Percentiles rank a stretch among this genome's conserved stretches.
These are phyloP conservation scores for Polygonum maritimum DNA, from an alignment of 148 eudicot species.

Conservation along the genomic window DNA sequence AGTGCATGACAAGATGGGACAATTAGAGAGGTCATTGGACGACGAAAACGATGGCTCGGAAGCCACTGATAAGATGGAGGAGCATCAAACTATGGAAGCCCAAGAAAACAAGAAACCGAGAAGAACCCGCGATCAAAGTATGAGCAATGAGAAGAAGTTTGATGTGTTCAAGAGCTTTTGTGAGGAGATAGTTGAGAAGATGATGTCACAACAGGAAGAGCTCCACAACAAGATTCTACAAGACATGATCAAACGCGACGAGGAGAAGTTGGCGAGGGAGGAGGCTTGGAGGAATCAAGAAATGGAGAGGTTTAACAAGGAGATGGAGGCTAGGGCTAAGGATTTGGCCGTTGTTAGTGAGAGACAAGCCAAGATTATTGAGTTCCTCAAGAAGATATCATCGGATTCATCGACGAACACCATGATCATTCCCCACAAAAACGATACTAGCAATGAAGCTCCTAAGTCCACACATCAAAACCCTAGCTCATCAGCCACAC, in stretches of 20 bases:
- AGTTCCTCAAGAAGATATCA: constrained; percentile 41
- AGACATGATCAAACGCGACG: constrained; percentile 66
- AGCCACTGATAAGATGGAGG: neutral
- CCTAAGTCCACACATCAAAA: constrained; percentile 8
- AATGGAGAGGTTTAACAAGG: constrained; percentile 45
- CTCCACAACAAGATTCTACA: constrained; percentile 59
- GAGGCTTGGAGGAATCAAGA: constrained; percentile 81
- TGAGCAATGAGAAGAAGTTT: constrained; percentile 33
- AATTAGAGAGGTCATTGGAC: constrained; percentile 12
- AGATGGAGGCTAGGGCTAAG: constrained; percentile 50
- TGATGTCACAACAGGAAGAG: constrained; percentile 68
- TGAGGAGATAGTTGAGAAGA: constrained; percentile 50
- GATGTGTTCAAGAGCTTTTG: constrained; percentile 60
- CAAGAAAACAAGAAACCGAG: neutral
- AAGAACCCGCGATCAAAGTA: neutral
- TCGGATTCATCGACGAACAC: neutral
- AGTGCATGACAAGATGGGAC: neutral
- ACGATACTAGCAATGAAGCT: neutral
- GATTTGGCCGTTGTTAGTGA: constrained; percentile 52
- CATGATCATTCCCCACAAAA: neutral
- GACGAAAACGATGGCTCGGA: neutral
- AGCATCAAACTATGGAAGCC: neutral
- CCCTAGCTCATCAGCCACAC: constrained; percentile 16
- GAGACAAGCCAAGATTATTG: constrained; percentile 57
- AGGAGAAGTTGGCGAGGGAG: constrained; percentile 53